A percentile compares a stretch with the other conserved stretches of the same genome.
phyloP scores from a whole-genome alignment of 2,329 filamentous ascomycete species.

The Aspergillus pseudoviridinutans region DNA sequence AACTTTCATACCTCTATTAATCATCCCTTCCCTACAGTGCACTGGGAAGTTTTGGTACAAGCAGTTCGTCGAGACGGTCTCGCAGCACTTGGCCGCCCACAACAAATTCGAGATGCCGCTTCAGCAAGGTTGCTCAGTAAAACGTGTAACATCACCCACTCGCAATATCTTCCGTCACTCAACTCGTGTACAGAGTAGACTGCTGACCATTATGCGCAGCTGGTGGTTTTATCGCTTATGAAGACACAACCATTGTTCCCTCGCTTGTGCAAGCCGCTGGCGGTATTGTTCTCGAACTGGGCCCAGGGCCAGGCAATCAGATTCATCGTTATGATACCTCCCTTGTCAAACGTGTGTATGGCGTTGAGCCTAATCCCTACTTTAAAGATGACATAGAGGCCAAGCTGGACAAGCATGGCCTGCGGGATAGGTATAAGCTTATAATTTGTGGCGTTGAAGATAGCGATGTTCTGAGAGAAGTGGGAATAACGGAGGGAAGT shows the following conservation, averaged over 20 bases:
- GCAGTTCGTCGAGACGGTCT: slow-evolving; percentile 15
- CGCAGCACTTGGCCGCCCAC: slow-evolving; percentile 6
- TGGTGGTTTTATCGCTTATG: slow-evolving; percentile 27
- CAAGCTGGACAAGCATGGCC: slow-evolving; percentile 24
- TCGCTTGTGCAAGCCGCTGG: too few species aligned
- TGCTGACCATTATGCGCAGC: not conserved
- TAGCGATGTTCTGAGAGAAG: slow-evolving; percentile 30
- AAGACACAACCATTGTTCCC: slow-evolving; percentile 33
- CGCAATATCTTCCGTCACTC: not conserved
- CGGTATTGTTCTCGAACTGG: slow-evolving; percentile 40
- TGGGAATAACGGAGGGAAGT: slow-evolving; percentile 31
- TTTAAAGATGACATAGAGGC: slow-evolving; percentile 30
- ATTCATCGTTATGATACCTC: slow-evolving; percentile 35
- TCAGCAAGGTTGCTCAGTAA: slow-evolving; percentile 15
- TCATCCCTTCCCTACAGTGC: slow-evolving; percentile 7
- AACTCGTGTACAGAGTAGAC: not conserved
- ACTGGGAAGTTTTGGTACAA: slow-evolving; percentile 15
- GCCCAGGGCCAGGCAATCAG: slow-evolving; percentile 45
- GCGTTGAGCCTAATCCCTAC: slow-evolving; percentile 40
- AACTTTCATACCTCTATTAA: not conserved
- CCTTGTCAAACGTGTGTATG: slow-evolving; percentile 35
- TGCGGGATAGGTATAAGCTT: slow-evolving; percentile 38
- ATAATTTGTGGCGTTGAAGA: slow-evolving; percentile 40
- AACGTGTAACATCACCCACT: slow-evolving; percentile 10
- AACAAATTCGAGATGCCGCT: slow-evolving; percentile 16